These are phyloP conservation scores for Leccinum rimulosum DNA, from an alignment of 768 basidiomycete species.

Conservation along the genomic window DNA sequence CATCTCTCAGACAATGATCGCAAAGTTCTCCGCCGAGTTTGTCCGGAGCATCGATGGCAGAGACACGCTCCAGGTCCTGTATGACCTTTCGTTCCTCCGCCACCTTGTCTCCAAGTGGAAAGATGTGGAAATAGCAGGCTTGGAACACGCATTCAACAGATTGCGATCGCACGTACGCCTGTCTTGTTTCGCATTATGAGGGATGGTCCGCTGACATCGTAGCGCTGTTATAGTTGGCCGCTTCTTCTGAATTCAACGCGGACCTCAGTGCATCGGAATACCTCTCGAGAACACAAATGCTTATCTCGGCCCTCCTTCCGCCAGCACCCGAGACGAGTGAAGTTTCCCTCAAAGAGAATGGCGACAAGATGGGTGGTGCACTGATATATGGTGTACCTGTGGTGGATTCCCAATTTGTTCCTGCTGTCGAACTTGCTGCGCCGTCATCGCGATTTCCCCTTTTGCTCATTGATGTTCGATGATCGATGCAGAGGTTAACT, in stretches of 20 bases:
- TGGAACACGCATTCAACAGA: slow-evolving; percentile 31
- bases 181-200: slow-evolving; percentile 3
- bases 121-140: slow-evolving; percentile 8
- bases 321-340: slow-evolving; percentile 19
- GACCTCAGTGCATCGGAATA: slow-evolving; percentile 38
- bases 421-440: slow-evolving; percentile 64
- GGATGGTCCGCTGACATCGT: slow-evolving; percentile 2
- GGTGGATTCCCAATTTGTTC: slow-evolving; percentile 51
- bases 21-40: slow-evolving; percentile 35
- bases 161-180: slow-evolving; percentile 28
- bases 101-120: slow-evolving; percentile 38
- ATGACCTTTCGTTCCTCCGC: slow-evolving; percentile 51
- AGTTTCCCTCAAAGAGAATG: slow-evolving; percentile 23
- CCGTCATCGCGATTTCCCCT: slow-evolving; percentile 75
- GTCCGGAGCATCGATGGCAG: slow-evolving; percentile 32
- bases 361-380: slow-evolving; percentile 29
- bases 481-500: slow-evolving; percentile 12
- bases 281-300: slow-evolving; percentile 56
- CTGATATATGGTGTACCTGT: slow-evolving; percentile 53
- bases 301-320: slow-evolving; percentile 61
- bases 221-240: slow-evolving; percentile 14
- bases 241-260: slow-evolving; percentile 14
- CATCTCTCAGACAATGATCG: slow-evolving; percentile 40
- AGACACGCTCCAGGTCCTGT: slow-evolving; percentile 33
- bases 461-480: slow-evolving; percentile 52